phyloP scores from a whole-genome alignment of 139 green algal species.

The Coccomyxa sp. region DNA sequence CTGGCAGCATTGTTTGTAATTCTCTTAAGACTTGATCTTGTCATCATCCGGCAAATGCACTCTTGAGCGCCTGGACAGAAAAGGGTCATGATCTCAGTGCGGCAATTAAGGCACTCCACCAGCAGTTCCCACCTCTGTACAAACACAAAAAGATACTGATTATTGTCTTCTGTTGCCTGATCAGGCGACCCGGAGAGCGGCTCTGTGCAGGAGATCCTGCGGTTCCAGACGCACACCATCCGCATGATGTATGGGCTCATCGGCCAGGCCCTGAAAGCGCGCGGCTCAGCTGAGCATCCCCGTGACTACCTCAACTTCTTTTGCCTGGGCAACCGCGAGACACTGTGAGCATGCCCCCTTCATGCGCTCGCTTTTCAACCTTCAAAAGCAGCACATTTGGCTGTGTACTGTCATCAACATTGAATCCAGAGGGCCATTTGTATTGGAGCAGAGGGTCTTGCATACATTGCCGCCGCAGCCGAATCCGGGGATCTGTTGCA shows the following conservation, averaged over 20 bases:
- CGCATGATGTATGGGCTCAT: constrained; percentile 53
- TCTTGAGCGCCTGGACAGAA: too few species aligned
- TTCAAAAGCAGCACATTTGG: too few species aligned
- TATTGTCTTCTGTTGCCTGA: too few species aligned
- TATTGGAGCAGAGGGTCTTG: neutral
- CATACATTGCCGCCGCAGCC: neutral
- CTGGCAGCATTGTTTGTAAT: too few species aligned
- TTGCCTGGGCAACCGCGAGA: constrained; percentile 41
- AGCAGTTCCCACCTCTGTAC: too few species aligned
- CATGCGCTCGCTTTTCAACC: neutral
- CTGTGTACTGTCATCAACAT: neutral
- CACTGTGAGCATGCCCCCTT: neutral
- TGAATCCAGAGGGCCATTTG: too few species aligned
- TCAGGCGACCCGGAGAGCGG: constrained; percentile 25
- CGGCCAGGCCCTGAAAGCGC: constrained; percentile 14
- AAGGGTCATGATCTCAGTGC: too few species aligned
- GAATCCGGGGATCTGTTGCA: neutral
- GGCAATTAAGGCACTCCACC: too few species aligned
- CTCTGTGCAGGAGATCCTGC: constrained; percentile 55
- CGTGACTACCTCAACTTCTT: constrained; percentile 66
- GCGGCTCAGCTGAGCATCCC: constrained; percentile 19
- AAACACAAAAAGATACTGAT: too few species aligned
- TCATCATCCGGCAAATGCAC: too few species aligned
- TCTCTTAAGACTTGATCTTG: too few species aligned
- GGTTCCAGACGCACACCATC: constrained; percentile 48